Conservation (phyloP, 192 early-diverging fungal genomes). For the Coemansia sp. region DNA sequence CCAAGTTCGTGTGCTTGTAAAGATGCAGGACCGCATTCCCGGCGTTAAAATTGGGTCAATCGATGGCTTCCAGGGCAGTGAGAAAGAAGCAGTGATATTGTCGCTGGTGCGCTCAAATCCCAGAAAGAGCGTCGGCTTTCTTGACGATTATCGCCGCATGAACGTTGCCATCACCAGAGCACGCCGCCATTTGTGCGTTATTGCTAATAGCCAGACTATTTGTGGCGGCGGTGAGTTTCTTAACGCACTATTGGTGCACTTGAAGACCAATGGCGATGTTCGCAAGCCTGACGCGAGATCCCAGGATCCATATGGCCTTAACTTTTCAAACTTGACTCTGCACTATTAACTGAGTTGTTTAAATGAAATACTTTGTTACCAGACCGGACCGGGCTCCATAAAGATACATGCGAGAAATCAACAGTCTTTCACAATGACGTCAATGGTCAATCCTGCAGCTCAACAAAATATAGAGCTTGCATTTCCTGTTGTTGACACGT, state of each 20-base stretch:
- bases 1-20: slow-evolving; percentile 62
- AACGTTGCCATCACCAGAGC: slow-evolving; percentile 90
- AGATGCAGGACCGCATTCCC: slow-evolving; percentile 57
- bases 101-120: slow-evolving; percentile 80
- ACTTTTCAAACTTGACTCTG: no score
- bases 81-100: slow-evolving; percentile 83
- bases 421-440: no score
- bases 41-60: slow-evolving; percentile 78
- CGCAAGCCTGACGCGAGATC: neutral
- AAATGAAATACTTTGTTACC: no score
- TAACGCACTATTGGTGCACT: neutral
- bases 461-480: no score
- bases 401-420: no score
- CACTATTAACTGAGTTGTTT: no score
- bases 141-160: slow-evolving; percentile 75
- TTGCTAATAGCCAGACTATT: slow-evolving; percentile 73
- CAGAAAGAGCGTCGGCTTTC: slow-evolving; percentile 76
- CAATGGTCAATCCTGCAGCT: no score
- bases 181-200: slow-evolving; percentile 78
- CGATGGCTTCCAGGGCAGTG: slow-evolving; percentile 89
- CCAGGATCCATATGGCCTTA: no score
- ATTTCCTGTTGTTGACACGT: no score
- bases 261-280: neutral
- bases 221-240: slow-evolving; percentile 41
- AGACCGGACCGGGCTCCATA: no score